A percentile compares a stretch with the other conserved stretches of the same genome.
Conservation (phyloP, 345 rosid species). For the Balakata baccata region DNA sequence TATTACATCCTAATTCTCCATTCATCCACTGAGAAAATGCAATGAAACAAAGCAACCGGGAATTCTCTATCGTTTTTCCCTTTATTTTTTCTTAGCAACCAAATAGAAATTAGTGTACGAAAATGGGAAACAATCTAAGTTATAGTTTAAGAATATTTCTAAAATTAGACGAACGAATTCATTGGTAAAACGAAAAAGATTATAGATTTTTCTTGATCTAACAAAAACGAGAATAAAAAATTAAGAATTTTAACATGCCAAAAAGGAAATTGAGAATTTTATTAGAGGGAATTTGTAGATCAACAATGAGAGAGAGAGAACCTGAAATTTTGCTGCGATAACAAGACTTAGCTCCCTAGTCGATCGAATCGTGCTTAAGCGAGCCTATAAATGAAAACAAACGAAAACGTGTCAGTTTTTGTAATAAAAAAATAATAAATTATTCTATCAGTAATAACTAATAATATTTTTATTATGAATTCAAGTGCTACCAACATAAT, state of each 20-base stretch:
- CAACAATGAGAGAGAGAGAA: not conserved
- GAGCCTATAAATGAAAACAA: too few relatives aligned
- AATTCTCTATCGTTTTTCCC: not conserved
- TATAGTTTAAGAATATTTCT: not conserved
- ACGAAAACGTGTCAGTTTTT: too few relatives aligned
- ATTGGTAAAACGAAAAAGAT: not conserved
- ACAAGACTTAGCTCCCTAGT: conserved; percentile 6
- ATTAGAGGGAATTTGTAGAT: not conserved
- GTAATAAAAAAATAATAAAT: too few relatives aligned
- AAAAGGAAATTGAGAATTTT: not conserved
- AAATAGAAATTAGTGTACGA: not conserved
- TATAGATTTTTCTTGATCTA: not conserved
- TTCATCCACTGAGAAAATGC: not conserved
- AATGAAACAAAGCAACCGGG: not conserved
- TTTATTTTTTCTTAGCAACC: not conserved
- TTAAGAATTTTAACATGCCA: not conserved
- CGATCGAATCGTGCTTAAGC: too few relatives aligned
- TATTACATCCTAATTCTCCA: not conserved
- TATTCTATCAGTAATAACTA: too few relatives aligned
- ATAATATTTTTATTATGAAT: too few relatives aligned
- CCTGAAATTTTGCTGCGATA: conserved; percentile 5
- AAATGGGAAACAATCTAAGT: not conserved
- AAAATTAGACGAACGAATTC: not conserved
- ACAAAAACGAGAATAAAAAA: not conserved
- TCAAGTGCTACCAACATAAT: too few relatives aligned